phyloP scores from a whole-genome alignment of 805 yeast species.

The Cyberlindnera xylosilytica region DNA sequence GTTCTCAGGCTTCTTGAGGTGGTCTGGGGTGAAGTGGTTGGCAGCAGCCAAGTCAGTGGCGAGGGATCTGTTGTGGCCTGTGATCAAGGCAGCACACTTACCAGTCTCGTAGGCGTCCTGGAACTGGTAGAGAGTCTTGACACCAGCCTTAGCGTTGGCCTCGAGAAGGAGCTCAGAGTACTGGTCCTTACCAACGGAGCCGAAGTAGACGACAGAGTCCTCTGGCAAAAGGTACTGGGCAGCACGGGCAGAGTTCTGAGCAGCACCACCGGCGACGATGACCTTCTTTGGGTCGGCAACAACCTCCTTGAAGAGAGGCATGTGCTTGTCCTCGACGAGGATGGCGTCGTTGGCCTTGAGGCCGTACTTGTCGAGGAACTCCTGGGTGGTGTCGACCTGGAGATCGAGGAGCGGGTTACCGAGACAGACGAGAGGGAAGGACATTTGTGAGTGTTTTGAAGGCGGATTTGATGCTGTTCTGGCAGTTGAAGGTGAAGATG shows the following conservation, averaged over 20 bases:
- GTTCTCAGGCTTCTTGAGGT: conserved; percentile 84
- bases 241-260: conserved; percentile 98
- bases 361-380: conserved; percentile 73
- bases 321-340: conserved; percentile 74
- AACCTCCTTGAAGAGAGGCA: conserved; percentile 83
- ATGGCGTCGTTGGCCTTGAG: conserved; percentile 94
- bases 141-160: conserved; percentile 89
- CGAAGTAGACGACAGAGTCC: conserved; percentile 85
- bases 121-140: conserved; percentile 79
- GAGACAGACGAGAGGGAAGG: conserved; percentile 73
- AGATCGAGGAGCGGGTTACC: conserved; percentile 92
- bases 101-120: conserved; percentile 83
- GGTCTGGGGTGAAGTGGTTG: conserved; percentile 89
- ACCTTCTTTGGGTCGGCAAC: conserved; percentile 57
- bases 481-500: not conserved
- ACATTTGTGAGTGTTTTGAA: conserved; percentile 36
- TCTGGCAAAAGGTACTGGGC: conserved; percentile 89
- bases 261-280: conserved; percentile 97
- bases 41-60: conserved; percentile 98
- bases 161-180: conserved; percentile 75
- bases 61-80: conserved; percentile 84
- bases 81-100: conserved; percentile 95
- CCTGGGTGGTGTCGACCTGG: conserved; percentile 70
- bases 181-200: conserved; percentile 92
- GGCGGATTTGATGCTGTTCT: not conserved